Conservation (phyloP, 345 rosid species). For the Mallotus nudiflorus region DNA sequence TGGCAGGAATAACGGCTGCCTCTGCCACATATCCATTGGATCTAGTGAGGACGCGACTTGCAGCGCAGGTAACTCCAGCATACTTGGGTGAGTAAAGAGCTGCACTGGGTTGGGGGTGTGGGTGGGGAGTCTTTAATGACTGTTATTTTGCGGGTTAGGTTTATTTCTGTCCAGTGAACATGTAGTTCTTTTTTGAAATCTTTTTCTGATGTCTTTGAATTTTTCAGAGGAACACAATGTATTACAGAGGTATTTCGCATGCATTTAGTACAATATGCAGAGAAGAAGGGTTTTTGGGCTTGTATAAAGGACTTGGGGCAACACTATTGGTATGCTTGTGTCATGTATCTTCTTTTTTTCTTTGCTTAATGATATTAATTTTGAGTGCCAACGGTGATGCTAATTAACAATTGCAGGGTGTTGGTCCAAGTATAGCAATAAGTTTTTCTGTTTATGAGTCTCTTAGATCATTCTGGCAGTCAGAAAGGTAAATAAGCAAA, state of each 20-base stretch:
- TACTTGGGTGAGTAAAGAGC: conserved; percentile 20
- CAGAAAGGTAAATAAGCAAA: conserved; percentile 59
- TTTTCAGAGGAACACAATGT: conserved; percentile 70
- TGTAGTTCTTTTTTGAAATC: conserved; percentile 4
- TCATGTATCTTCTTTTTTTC: neutral
- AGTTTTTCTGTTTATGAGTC: conserved; percentile 87
- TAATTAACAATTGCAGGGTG: conserved; percentile 53
- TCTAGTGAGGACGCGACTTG: conserved; percentile 95
- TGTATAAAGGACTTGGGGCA: conserved; percentile 93
- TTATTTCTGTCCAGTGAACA: neutral
- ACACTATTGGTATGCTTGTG: conserved; percentile 64
- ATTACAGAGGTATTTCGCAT: conserved; percentile 85
- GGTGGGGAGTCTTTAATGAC: neutral
- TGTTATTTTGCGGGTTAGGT: neutral
- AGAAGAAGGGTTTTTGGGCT: conserved; percentile 82
- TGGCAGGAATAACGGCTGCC: conserved; percentile 97
- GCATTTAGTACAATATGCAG: conserved; percentile 63
- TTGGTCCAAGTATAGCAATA: conserved; percentile 90
- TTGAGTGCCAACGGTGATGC: neutral
- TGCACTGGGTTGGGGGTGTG: neutral
- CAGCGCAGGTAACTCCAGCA: conserved; percentile 71
- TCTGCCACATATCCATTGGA: conserved; percentile 93
- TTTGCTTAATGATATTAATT: neutral
- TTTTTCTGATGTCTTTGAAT: neutral
- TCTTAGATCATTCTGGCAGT: conserved; percentile 77